phyloP scores from a whole-genome alignment of 306 rosid species.

The Prinsepia uniflora region DNA sequence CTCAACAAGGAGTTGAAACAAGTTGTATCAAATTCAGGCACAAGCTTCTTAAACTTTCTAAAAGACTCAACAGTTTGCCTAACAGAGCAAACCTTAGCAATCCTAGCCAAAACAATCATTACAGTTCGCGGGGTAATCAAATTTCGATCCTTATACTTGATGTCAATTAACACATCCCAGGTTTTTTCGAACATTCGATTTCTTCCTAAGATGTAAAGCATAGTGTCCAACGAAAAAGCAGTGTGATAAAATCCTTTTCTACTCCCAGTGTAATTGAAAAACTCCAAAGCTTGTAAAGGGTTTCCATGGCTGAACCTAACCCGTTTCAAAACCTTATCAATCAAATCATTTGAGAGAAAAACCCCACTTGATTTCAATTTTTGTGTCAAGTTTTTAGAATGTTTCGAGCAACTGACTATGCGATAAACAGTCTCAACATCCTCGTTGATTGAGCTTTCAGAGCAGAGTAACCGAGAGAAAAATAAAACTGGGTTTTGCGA shows the following conservation, averaged over 20 bases:
- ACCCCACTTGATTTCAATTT: constrained; percentile 55
- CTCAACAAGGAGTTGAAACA: constrained; percentile 81
- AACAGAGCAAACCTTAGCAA: constrained; percentile 79
- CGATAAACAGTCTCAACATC: constrained; percentile 48
- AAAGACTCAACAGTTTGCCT: constrained; percentile 78
- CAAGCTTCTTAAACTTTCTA: constrained; percentile 62
- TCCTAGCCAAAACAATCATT: constrained; percentile 69
- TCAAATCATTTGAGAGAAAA: constrained; percentile 69
- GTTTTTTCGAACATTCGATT: constrained; percentile 52
- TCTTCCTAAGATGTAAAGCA: constrained; percentile 77
- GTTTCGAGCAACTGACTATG: constrained; percentile 42
- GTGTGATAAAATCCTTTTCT: constrained; percentile 79
- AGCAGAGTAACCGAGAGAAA: constrained; percentile 31
- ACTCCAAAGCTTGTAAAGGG: constrained; percentile 69
- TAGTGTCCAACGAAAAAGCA: constrained; percentile 60
- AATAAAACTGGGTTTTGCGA: constrained; percentile 5
- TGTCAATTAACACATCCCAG: constrained; percentile 59
- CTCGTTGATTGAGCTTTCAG: constrained; percentile 23
- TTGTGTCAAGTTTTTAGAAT: constrained; percentile 34
- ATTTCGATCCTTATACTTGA: constrained; percentile 38
- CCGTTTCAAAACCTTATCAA: constrained; percentile 68
- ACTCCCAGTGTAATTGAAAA: constrained; percentile 52
- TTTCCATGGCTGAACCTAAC: constrained; percentile 78
- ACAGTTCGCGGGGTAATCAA: constrained; percentile 58
- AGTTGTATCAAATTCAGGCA: constrained; percentile 44